These are phyloP conservation scores for Diaporthe sp. DNA, from an alignment of 2,329 filamentous ascomycete species.

Conservation along the genomic window DNA sequence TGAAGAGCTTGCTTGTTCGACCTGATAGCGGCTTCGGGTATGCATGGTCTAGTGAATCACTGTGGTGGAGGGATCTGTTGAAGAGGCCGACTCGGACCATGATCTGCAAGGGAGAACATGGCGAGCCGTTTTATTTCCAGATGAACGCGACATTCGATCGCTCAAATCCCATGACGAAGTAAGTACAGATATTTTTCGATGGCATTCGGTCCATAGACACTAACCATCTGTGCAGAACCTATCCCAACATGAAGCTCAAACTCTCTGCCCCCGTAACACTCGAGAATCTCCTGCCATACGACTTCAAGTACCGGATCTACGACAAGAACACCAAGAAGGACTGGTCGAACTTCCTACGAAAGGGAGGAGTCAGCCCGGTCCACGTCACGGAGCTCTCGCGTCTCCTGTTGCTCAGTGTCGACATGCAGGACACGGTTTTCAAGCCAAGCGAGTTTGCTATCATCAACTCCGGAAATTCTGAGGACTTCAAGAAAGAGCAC, in stretches of 20 bases:
- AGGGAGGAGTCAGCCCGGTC: slow-evolving; percentile 96
- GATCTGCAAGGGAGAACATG: slow-evolving; percentile 88
- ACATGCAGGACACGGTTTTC: slow-evolving; percentile 96
- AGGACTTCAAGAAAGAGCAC: slow-evolving; percentile 90
- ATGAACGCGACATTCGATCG: slow-evolving; percentile 88
- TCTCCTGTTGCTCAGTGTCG: slow-evolving; percentile 89
- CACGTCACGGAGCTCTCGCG: slow-evolving; percentile 98
- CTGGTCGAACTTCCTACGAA: slow-evolving; percentile 98
- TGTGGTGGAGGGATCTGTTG: slow-evolving; percentile 94
- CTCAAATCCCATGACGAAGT: slow-evolving; percentile 84
- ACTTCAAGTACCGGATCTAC: slow-evolving; percentile 99
- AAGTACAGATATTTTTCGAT: slow-evolving; percentile 47
- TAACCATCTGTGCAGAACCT: slow-evolving; percentile 70
- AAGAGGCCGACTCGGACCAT: slow-evolving; percentile 88
- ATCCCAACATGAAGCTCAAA: slow-evolving; percentile 94
- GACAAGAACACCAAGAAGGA: slow-evolving; percentile 99
- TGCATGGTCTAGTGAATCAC: slow-evolving; percentile 88
- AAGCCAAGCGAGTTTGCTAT: slow-evolving; percentile 97
- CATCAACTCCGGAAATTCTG: slow-evolving; percentile 89
- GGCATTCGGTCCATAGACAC: slow-evolving; percentile 15
- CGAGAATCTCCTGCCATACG: slow-evolving; percentile 94
- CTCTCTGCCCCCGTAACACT: slow-evolving; percentile 93
- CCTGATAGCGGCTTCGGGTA: slow-evolving; percentile 98
- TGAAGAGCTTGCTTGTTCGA: slow-evolving; percentile 88
- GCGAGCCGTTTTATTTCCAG: slow-evolving; percentile 96